A percentile compares a stretch with the other conserved stretches of the same genome.
Evolutionary conservation across 2,329 filamentous ascomycete species (phyloP).

Genomic region (Rasamsonia emersonii): DNA sequence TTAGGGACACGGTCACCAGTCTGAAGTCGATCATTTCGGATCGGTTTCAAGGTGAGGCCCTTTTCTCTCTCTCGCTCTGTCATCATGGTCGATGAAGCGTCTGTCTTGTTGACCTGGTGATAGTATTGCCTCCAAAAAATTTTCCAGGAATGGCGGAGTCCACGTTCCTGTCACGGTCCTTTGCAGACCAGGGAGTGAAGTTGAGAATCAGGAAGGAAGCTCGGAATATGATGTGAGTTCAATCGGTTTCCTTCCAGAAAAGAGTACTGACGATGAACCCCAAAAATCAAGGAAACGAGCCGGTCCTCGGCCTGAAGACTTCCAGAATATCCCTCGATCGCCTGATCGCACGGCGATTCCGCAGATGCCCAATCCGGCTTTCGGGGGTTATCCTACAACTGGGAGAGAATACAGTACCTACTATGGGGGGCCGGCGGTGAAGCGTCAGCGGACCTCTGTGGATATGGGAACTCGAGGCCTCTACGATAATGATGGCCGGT

Average conservation of each 20-base stretch:
- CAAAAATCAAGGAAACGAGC: conserved; percentile 28
- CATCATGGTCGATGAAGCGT: background rate
- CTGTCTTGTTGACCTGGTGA: conserved; percentile 1
- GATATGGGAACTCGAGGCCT: conserved; percentile 27
- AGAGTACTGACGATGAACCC: conserved; percentile 13
- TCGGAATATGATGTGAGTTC: conserved; percentile 42
- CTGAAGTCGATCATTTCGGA: conserved; percentile 52
- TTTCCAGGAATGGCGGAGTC: conserved; percentile 76
- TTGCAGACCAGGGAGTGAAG: conserved; percentile 80
- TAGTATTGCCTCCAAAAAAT: conserved; percentile 49
- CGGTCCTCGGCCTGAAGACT: conserved; percentile 30
- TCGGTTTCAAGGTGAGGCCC: conserved; percentile 54
- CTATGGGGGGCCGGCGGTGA: conserved; percentile 23
- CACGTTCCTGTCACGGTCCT: conserved; percentile 69
- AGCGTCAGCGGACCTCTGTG: conserved; percentile 32
- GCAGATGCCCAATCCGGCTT: conserved; percentile 25
- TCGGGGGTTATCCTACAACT: conserved; percentile 23
- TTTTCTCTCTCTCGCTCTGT: background rate
- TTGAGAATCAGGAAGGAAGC: conserved; percentile 77
- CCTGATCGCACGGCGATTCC: conserved; percentile 28
- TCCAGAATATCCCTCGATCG: conserved; percentile 27
- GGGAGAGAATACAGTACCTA: conserved; percentile 26
- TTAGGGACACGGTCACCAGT: conserved; percentile 39
- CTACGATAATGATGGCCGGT: conserved; percentile 28
- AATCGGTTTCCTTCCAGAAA: background rate